Percentiles rank a stretch among this genome's conserved stretches.
Conservation (phyloP, 2,329 filamentous ascomycete species). For the Colletotrichum tanaceti region DNA sequence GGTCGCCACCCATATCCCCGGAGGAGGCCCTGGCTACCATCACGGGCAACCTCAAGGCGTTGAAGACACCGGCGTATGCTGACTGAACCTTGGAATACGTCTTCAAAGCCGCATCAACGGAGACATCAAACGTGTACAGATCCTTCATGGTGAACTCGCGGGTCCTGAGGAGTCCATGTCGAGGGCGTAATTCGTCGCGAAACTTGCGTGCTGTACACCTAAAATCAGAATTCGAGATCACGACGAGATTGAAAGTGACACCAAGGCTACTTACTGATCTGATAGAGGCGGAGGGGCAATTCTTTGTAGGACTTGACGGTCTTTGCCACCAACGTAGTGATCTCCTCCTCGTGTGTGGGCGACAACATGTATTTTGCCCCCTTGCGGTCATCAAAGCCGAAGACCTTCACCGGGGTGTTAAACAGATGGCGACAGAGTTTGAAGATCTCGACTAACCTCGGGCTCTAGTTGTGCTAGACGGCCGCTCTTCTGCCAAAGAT, state of each 20-base stretch:
- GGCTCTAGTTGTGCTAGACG: conserved; percentile 77
- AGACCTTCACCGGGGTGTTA: conserved; percentile 67
- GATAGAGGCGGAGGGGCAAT: conserved; percentile 87
- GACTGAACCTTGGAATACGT: conserved; percentile 82
- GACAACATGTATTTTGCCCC: conserved; percentile 80
- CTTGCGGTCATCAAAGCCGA: conserved; percentile 83
- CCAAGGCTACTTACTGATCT: conserved; percentile 73
- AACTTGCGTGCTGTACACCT: conserved; percentile 82
- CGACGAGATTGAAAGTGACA: neutral
- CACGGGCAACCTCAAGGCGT: conserved; percentile 85
- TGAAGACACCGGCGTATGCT: conserved; percentile 82
- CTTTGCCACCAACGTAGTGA: conserved; percentile 81
- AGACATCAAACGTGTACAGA: conserved; percentile 91
- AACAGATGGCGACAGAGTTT: neutral
- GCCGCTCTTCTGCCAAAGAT: conserved; percentile 86
- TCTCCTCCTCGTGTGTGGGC: conserved; percentile 97
- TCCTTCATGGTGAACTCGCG: conserved; percentile 99
- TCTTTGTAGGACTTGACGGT: conserved; percentile 85
- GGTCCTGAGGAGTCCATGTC: conserved; percentile 87
- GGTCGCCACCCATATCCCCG: conserved; percentile 92
- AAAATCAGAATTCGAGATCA: conserved; percentile 22
- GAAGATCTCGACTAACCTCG: conserved; percentile 66
- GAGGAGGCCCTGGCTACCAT: conserved; percentile 90
- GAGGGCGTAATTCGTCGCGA: conserved; percentile 88
- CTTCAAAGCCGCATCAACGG: conserved; percentile 72